Evolutionary conservation across 2,329 filamentous ascomycete genomes (phyloP), one percentile per base, ranked within the genome.

Genomic region (Verticillium nubilum): DNA sequence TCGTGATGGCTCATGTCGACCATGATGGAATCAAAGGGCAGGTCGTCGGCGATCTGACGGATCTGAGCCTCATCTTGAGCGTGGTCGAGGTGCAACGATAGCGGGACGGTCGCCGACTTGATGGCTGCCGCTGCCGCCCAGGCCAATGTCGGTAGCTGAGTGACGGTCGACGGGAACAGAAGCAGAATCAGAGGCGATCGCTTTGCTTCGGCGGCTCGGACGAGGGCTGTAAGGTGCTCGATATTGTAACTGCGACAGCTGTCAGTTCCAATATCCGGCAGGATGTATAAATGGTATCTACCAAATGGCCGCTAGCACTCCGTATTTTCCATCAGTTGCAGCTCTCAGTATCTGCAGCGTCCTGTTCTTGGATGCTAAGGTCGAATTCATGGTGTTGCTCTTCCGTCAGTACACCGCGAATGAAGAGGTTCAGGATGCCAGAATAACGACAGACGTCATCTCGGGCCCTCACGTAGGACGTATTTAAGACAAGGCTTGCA

Each of bases 1-100:
- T 89, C 86, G 68, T 88, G 86, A 69, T 91, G 88, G 60, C 80
- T 85, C 87, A 91, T 91, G 71, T 91, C 89, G 0, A 91, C 84
- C 88, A 91, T 91, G 69, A 91, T 90, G 58, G 78, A 82, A 69
- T 91, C 88, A 64, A 91, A 90, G 0, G 78, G 78, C 28, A 85
- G 75, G 3, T 23, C 10, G 60, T 80, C 76, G 0, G 84, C 84
- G 0, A 85, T 85, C 0, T 73, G 74, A 5, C 79, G 78, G 64
- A 89, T 85, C 53, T 85, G 79, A 59, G 80, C 79, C 19, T 83
- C 80, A 5, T 79, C 79, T 67, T 88, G 86, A 5, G 83, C 85
- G 71, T 89, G 86, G 74, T 90, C 86, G 67, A 90, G 80, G 72
- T 89, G 86, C 5, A 89, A 73, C 1, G 80, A 78, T 23, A 89